Percentiles rank a stretch among this genome's conserved stretches.
phyloP scores from a whole-genome alignment of 371 early-diverging fungal species.

The Coemansia sp. region DNA sequence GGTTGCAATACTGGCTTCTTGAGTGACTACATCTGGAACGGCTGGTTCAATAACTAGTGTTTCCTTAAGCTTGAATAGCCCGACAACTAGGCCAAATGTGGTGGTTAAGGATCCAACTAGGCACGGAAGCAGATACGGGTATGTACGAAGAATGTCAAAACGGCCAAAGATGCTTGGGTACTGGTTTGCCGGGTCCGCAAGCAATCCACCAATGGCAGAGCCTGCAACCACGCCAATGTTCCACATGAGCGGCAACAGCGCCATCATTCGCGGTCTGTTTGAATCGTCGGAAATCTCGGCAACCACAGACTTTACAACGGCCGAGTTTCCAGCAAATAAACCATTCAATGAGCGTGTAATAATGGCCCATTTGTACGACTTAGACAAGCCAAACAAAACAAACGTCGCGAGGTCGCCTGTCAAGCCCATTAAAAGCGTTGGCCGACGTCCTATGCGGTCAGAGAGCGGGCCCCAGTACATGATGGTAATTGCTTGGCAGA shows the following conservation, averaged over 20 bases:
- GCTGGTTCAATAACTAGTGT: constrained; percentile 49
- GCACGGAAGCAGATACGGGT: constrained; percentile 85
- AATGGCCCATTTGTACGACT: constrained; percentile 66
- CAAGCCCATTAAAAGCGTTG: constrained; percentile 74
- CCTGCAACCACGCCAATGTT: constrained; percentile 67
- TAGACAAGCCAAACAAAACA: constrained; percentile 73
- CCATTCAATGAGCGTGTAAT: constrained; percentile 68
- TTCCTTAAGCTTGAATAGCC: constrained; percentile 72
- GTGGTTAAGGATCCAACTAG: constrained; percentile 63
- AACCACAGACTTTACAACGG: constrained; percentile 79
- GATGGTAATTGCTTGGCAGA: constrained; percentile 60
- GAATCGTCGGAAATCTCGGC: constrained; percentile 79
- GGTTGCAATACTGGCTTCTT: background rate
- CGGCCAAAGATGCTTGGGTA: too few species aligned
- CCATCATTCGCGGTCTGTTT: constrained; percentile 65
- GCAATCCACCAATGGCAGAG: constrained; percentile 75
- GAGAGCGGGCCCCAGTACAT: constrained; percentile 64
- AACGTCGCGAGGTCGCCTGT: constrained; percentile 67
- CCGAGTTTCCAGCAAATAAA: constrained; percentile 74
- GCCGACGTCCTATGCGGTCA: constrained; percentile 76
- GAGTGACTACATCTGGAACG: background rate
- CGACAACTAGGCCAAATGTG: constrained; percentile 63
- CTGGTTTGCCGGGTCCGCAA: constrained; percentile 65
- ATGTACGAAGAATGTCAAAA: constrained; percentile 59
- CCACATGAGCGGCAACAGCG: constrained; percentile 58